Conservation (phyloP, 1,284 basidiomycete genomes). For the Leccinum solheimii region DNA sequence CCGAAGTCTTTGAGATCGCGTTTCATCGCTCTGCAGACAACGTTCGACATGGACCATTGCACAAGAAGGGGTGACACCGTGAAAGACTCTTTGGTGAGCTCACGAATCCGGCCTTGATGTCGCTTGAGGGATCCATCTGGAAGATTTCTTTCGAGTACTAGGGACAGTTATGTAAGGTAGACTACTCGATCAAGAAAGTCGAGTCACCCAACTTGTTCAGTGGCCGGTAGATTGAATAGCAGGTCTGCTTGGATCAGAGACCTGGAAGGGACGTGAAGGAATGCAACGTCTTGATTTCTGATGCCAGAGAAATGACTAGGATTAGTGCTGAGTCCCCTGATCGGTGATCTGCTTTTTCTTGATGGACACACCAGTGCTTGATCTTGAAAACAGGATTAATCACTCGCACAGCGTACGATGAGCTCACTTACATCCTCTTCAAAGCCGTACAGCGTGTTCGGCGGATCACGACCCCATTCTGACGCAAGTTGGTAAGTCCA, state of each 20-base stretch:
- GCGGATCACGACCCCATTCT: conserved; percentile 69
- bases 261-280: conserved; percentile 78
- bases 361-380: conserved; percentile 52
- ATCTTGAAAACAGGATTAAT: conserved; percentile 43
- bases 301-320: conserved; percentile 79
- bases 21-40: conserved; percentile 63
- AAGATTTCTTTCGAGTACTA: conserved; percentile 49
- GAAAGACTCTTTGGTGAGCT: conserved; percentile 58
- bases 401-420: not conserved
- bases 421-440: conserved; percentile 67
- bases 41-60: not conserved
- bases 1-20: conserved; percentile 41
- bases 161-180: conserved; percentile 20
- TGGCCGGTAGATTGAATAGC: conserved; percentile 85
- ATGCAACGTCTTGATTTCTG: conserved; percentile 87
- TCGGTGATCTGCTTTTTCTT: not conserved
- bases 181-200: not conserved
- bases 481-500: not conserved
- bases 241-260: conserved; percentile 87
- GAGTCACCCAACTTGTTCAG: conserved; percentile 66
- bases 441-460: conserved; percentile 72
- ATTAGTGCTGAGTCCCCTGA: conserved; percentile 4
- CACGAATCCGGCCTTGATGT: conserved; percentile 58
- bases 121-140: conserved; percentile 48
- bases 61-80: conserved; percentile 18